Evolutionary conservation across 371 early-diverging fungal genomes (phyloP).

Genomic region (Blakeslea trispora): DNA sequence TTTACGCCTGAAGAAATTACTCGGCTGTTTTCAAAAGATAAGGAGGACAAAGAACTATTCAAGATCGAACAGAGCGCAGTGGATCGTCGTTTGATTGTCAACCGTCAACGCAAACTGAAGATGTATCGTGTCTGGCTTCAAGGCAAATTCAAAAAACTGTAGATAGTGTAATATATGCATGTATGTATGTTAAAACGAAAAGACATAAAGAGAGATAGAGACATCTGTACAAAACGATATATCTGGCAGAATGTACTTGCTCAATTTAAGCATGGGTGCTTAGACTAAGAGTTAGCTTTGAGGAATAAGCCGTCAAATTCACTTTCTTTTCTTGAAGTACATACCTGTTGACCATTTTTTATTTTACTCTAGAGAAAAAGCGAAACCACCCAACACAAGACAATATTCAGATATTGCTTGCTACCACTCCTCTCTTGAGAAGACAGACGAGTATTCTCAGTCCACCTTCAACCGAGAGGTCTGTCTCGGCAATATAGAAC

Average conservation of each 20-base stretch:
- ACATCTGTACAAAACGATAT: too few relatives aligned
- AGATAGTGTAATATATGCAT: too few relatives aligned
- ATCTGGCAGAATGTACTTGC: too few relatives aligned
- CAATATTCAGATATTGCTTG: conserved; percentile 1
- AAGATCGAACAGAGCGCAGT: conserved; percentile 85
- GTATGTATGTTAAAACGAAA: too few relatives aligned
- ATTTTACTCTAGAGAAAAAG: too few relatives aligned
- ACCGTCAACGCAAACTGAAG: conserved; percentile 88
- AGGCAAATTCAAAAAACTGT: conserved; percentile 85
- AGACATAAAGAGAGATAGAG: too few relatives aligned
- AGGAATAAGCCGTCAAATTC: too few relatives aligned
- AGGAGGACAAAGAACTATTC: conserved; percentile 39
- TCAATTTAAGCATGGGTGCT: too few relatives aligned
- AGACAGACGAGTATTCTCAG: conserved; percentile 2
- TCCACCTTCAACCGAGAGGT: conserved; percentile 1
- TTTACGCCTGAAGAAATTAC: conserved; percentile 62
- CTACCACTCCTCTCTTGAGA: conserved; percentile 8
- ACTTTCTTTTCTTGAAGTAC: too few relatives aligned
- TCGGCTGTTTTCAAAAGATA: conserved; percentile 39
- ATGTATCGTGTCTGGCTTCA: conserved; percentile 99
- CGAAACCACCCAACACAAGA: not conserved
- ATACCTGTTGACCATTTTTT: too few relatives aligned
- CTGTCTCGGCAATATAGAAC: not conserved
- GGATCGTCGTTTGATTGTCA: conserved; percentile 94
- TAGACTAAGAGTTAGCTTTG: too few relatives aligned